Base-by-base conservation (phyloP, 1,284 basidiomycete species). In the Ceratobasidium sp. region DNA sequence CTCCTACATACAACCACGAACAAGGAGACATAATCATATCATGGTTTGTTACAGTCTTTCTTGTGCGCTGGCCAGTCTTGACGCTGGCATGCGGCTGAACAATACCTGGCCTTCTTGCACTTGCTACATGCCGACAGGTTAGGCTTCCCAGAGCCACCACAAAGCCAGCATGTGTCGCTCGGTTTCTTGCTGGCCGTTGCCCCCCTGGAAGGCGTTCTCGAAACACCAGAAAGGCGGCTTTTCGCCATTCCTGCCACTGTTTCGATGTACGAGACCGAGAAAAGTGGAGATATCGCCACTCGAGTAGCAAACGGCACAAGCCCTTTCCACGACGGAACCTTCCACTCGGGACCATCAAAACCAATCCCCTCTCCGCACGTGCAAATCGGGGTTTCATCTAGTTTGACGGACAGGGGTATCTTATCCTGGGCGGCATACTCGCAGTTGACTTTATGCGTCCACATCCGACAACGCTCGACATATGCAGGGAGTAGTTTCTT, bases 291-390 rank as follows among this genome's bases (percentile, higher is more conserved):
- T 37, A 69, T 69, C 2, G 66, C 66, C 24, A 24, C 66, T 2
- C 66, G 66, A 16, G 66, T 69, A 11, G 66, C 66, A 48, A 16
- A 69, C 9, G 53, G 66, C 4, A 69, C 37, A 2, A 69, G 19
- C 8, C 11, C 27, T 27, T 69, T 69, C 66, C 66, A 69, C 2
- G 9, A 9, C 4, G 53, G 13, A 16, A 80, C 78, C 11, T 48
- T 69, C 66, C 66, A 69, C 13, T 69, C 66, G 1, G 66, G 39
- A 11, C 53, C 53, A 1, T 29, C 22, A n/a, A 69, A 69, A 8
- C 66, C 66, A 9, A 59, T 16, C 3, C 66, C 66, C 31, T 69
- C 22, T n/a, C 66, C 66, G 27, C 66, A 69, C 4, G 11, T 69
- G 19, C 66, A 69, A 16, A 69, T 59, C n/a, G 66, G 66, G 27